phyloP scores from a whole-genome alignment of 1,284 basidiomycete species.

The Puccinia horiana region DNA sequence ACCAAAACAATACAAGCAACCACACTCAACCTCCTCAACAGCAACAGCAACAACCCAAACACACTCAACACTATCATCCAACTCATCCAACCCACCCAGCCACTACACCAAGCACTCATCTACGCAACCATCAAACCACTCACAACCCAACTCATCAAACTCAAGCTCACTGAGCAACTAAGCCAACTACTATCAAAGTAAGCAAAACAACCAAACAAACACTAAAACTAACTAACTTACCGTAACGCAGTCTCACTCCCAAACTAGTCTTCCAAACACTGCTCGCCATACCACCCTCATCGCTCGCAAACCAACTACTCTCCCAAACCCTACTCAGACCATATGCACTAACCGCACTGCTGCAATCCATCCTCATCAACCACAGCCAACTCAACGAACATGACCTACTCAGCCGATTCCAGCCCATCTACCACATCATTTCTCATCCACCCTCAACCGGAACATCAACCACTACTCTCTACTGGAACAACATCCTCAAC shows the following conservation, averaged over 20 bases:
- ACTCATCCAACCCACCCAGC: no score
- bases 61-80: no score
- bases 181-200: background rate
- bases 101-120: no score
- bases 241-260: background rate
- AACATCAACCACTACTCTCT: background rate
- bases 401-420: constrained; percentile 19
- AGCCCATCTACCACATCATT: constrained; percentile 21
- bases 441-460: constrained; percentile 15
- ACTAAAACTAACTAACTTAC: background rate
- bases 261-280: constrained; percentile 12
- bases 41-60: no score
- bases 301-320: background rate
- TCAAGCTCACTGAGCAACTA: no score
- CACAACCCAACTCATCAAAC: no score
- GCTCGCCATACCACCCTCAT: constrained; percentile 11
- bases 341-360: constrained; percentile 7
- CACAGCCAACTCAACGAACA: constrained; percentile 31
- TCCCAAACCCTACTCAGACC: constrained; percentile 17
- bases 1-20: no score
- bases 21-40: no score
- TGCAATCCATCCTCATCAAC: constrained; percentile 30
- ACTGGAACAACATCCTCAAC: constrained; percentile 3
- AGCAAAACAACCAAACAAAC: background rate
- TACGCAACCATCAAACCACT: no score